phyloP scores from a whole-genome alignment of 1,284 basidiomycete genomes.

The Cryptococcus deneoformans region DNA sequence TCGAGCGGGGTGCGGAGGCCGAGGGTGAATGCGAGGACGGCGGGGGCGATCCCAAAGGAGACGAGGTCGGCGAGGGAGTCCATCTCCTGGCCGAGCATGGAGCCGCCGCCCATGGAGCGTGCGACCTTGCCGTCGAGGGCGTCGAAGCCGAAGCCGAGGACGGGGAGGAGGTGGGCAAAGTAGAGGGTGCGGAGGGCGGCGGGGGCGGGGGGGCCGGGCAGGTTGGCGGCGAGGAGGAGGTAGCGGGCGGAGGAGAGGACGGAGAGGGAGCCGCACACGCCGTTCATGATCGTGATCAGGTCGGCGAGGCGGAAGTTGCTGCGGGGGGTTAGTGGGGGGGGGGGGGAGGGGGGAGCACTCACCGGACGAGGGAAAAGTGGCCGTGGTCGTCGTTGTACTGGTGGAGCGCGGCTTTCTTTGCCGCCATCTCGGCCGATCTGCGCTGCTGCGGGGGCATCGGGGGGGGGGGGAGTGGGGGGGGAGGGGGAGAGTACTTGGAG shows the following conservation, averaged over 20 bases:
- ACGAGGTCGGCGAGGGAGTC: slow-evolving; percentile 97
- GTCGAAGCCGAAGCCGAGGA: slow-evolving; percentile 97
- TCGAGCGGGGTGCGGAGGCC: slow-evolving; percentile 89
- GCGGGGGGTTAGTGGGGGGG: slow-evolving; percentile 8
- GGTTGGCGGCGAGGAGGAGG: slow-evolving; percentile 78
- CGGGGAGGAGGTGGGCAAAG: slow-evolving; percentile 80
- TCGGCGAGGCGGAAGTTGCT: slow-evolving; percentile 97
- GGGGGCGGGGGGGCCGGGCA: slow-evolving; percentile 53
- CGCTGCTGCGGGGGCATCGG: slow-evolving; percentile 13
- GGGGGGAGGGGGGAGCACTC: slow-evolving; percentile 21
- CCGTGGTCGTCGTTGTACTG: slow-evolving; percentile 85
- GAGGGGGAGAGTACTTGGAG: background rate
- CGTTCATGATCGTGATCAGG: slow-evolving; percentile 99
- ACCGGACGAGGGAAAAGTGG: slow-evolving; percentile 95
- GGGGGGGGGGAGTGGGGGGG: background rate
- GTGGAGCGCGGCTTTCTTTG: slow-evolving; percentile 59
- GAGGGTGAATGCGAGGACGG: slow-evolving; percentile 84
- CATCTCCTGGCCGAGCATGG: slow-evolving; percentile 97
- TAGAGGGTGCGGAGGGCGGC: slow-evolving; percentile 67
- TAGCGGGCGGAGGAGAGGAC: slow-evolving; percentile 84
- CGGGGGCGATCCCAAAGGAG: slow-evolving; percentile 89
- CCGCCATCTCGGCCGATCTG: slow-evolving; percentile 22
- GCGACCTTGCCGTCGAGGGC: slow-evolving; percentile 98
- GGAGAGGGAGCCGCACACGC: slow-evolving; percentile 97
- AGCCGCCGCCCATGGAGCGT: slow-evolving; percentile 92